Base-by-base conservation (phyloP, 106 monocot genomes). In the Dioscorea alata region DNA sequence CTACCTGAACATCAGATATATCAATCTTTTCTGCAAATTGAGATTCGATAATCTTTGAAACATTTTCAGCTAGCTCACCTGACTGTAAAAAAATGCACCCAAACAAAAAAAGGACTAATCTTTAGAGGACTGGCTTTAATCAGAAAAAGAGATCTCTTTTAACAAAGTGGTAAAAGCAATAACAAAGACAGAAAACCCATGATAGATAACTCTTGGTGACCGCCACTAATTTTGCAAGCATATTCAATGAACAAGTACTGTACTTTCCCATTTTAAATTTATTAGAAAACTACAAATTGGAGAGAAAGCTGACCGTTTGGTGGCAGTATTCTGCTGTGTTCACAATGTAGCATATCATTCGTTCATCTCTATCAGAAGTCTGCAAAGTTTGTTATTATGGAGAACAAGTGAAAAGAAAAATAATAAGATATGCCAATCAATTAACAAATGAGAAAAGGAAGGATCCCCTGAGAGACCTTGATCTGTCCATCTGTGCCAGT, bases 251-350 rank as follows among this genome's bases (percentile, higher is more conserved):
- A 42, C 10, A 10, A 28, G 10, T 42, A 42, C 2, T 42, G 6
- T 54, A 19, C 18, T 19, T 54, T 54, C 54, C 54, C 54, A 54
- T 5, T 5, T 15, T 54, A 5, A 8, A 54, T 50, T 25, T 21
- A 15, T 18, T 21, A 67, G 3, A 12, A 67, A 67, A 16, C 14
- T 50, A 5, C 64, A 33, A 51, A 19, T 28, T 57, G 25, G 48
- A 48, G 59, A 64, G 18, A 12, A 22, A 76, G 78, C 81, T 81
- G 18, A 99, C 99, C 60, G 99, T 99, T 75, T 87, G 83, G 73
- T 93, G 92, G 68, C 99, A 99, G 73, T 99, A 99, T 66, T 99
- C 99, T 52, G 99, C 89, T 60, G 99, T 99, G 71, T 99, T 93
- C 12, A 99, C 87, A 35, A 99, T 93, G 73, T 99, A 93, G 71